Evolutionary conservation across 2,329 filamentous ascomycete species (phyloP).

Genomic region (Arachnopeziza araneosa): DNA sequence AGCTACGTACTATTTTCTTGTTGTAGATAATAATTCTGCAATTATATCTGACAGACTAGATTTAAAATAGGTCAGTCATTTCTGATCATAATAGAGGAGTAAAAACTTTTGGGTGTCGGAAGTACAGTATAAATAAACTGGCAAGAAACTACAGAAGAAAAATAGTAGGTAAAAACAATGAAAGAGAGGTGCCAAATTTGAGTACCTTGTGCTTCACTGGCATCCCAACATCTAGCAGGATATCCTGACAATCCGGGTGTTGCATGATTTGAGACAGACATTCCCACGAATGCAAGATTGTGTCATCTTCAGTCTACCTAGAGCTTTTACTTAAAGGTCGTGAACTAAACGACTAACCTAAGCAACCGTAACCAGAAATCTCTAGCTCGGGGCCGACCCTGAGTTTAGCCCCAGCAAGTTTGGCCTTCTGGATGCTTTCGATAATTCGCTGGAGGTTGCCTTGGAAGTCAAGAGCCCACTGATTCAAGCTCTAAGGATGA

Average conservation of each 20-base stretch:
- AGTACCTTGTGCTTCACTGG: slow-evolving; percentile 52
- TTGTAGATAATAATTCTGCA: slow-evolving; percentile 48
- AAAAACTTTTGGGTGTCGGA: no score
- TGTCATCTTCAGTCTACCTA: slow-evolving; percentile 36
- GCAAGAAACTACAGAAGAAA: no score
- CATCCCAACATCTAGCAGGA: slow-evolving; percentile 59
- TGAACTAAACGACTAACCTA: slow-evolving; percentile 43
- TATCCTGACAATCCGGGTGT: slow-evolving; percentile 56
- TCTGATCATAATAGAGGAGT: no score
- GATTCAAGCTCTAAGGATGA: background rate
- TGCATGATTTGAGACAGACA: slow-evolving; percentile 54
- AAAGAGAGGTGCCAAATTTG: no score
- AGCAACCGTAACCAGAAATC: slow-evolving; percentile 47
- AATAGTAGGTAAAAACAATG: no score
- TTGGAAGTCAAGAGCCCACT: slow-evolving; percentile 39
- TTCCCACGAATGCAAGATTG: slow-evolving; percentile 56
- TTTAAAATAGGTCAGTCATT: background rate
- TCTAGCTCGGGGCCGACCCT: slow-evolving; percentile 45
- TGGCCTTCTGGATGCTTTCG: slow-evolving; percentile 50
- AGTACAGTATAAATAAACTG: no score
- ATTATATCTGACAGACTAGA: slow-evolving; percentile 44
- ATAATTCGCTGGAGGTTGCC: slow-evolving; percentile 56
- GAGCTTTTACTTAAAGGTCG: background rate
- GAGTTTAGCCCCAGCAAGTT: slow-evolving; percentile 47
- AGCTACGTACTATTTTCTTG: no score